Conservation (phyloP, 176 grass and related monocot genomes). For the Bonia amplexicaulis region DNA sequence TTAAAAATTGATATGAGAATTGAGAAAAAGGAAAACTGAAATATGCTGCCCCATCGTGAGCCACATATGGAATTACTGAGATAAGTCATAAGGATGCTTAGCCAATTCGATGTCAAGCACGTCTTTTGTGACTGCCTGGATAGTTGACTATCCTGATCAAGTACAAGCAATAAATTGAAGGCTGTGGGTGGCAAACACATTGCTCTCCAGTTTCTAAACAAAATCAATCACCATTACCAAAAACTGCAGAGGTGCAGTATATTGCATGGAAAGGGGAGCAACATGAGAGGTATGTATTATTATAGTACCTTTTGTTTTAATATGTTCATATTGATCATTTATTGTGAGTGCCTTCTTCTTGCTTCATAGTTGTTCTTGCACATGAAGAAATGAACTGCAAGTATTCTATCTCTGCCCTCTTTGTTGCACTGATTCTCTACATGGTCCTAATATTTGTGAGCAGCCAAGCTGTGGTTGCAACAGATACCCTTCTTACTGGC, state of each 20-base stretch:
- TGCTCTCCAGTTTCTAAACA: conserved; percentile 6
- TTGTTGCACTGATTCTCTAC: background rate
- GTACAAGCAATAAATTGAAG: background rate
- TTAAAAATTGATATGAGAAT: too few relatives aligned
- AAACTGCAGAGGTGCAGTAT: background rate
- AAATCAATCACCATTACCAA: background rate
- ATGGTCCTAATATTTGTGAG: background rate
- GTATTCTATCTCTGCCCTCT: background rate
- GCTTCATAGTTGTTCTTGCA: background rate
- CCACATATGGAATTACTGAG: background rate
- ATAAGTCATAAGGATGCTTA: background rate
- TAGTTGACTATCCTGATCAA: background rate
- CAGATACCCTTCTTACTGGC: conserved; percentile 1
- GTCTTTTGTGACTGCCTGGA: background rate
- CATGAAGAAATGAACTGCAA: background rate
- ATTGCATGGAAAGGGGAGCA: background rate
- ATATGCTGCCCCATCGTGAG: too few relatives aligned
- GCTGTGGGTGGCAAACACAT: background rate
- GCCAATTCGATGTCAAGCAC: background rate
- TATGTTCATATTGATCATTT: background rate
- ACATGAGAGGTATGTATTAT: background rate
- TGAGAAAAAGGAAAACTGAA: too few relatives aligned
- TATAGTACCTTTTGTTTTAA: background rate
- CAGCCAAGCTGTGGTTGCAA: background rate
- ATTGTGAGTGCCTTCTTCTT: background rate